Evolutionary conservation across 345 rosid species (phyloP).

Genomic region (Syzygium grande): DNA sequence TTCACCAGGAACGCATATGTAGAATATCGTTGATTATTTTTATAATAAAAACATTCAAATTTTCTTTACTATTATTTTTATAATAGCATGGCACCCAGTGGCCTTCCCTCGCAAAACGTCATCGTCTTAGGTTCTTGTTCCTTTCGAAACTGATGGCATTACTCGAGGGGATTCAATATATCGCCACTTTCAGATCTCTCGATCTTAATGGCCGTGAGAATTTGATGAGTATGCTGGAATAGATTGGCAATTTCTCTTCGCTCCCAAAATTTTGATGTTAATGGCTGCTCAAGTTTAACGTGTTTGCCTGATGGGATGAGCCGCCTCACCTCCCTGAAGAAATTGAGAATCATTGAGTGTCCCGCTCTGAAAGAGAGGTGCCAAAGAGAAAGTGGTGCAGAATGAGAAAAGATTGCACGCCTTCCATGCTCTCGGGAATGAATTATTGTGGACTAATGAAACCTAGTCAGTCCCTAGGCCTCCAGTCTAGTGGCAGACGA

Average conservation of each 20-base stretch:
- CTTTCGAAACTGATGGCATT: fast-evolving
- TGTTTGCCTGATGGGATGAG: not conserved
- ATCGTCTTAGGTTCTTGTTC: fast-evolving
- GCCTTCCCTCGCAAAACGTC: fast-evolving
- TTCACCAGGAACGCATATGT: no score
- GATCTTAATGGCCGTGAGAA: fast-evolving
- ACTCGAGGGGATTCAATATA: not conserved
- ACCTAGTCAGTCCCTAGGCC: not conserved
- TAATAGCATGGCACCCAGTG: not conserved
- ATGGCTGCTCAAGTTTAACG: fast-evolving
- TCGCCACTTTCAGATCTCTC: not conserved
- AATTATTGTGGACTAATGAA: fast-evolving
- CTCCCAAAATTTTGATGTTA: fast-evolving
- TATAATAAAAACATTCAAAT: no score
- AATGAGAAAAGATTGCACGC: not conserved
- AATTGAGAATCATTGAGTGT: fast-evolving
- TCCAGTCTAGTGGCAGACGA: not conserved
- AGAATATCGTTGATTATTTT: no score
- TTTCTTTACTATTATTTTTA: no score
- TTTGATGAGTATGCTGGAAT: fast-evolving
- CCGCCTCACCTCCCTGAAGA: not conserved
- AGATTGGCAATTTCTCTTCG: not conserved
- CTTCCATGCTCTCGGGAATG: not conserved
- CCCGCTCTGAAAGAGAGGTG: not conserved
- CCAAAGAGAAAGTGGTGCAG: not conserved